Evolutionary conservation across 2,329 filamentous ascomycete genomes (phyloP), one percentile per base, ranked within the genome.

Genomic region (Fusarium algeriense): DNA sequence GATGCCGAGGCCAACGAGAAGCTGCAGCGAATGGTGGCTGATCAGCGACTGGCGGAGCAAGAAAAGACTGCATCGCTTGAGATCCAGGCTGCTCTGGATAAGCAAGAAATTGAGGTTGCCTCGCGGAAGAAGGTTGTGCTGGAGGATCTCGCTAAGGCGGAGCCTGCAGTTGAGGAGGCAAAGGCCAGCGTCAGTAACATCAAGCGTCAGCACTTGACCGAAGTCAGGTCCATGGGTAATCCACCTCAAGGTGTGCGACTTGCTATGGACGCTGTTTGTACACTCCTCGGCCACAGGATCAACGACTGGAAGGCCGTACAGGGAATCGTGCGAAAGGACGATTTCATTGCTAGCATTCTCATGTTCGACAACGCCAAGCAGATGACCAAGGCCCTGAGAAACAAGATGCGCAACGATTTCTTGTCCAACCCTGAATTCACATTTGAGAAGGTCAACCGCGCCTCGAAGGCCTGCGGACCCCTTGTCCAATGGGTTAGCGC

Each of bases 131-230:
- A 95, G 81, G 90, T 97, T 61, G 97, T 98, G 38, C 83, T 97
- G 75, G 88, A 90, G 74, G 96, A 99, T 83, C 86, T 99, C 64
- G 95, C 94, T 34, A 92, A 90, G 78, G 96, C 96, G 17, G 95
- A 98, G 79, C 96, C 96, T 12, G 96, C 96, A 52, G 96, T 99
- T 59, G 84, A 93, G 69, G 94, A 97, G 81, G 96, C 96, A 52
- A 93, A 96, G 84, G 93, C 94, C 80, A 98, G 95, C 83, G 97
- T 99, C 81, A 96, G 93, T 85, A 98, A 97, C 85, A 99, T 99
- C 85, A 99, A 98, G 86, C 91, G 93, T 79, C 94, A 97, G 80
- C 96, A 99, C 81, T 87, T 99, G 72, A 98, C 95, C 15, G 96
- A 99, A 90, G 95, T 99, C 54, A 91, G 96, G 79, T 97, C 95